These are phyloP conservation scores for Diddensiella transvaalensis DNA, from an alignment of 805 yeast species.

Conservation along the genomic window DNA sequence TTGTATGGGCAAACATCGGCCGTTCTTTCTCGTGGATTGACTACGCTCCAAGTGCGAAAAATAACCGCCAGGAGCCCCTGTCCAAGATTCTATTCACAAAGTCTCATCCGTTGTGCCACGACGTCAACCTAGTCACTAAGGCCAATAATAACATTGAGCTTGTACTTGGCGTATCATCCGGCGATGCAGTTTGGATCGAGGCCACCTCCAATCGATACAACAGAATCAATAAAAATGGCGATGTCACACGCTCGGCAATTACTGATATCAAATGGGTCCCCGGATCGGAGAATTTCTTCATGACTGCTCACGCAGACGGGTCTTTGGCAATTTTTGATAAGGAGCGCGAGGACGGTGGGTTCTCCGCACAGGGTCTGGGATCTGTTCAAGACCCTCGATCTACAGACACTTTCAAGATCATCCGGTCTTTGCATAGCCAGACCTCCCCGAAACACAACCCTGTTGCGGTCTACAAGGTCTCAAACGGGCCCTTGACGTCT, in stretches of 20 bases:
- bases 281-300: constrained; percentile 40
- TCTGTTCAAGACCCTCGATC: constrained; percentile 21
- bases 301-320: constrained; percentile 64
- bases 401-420: constrained; percentile 21
- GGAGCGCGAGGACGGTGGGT: constrained; percentile 43
- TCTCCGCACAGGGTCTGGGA: constrained; percentile 16
- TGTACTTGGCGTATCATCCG: constrained; percentile 59
- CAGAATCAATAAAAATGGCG: constrained; percentile 51
- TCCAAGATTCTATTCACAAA: constrained; percentile 36
- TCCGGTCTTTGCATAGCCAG: constrained; percentile 13
- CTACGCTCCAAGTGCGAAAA: constrained; percentile 14
- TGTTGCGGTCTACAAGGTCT: constrained; percentile 60
- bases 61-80: constrained; percentile 35
- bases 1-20: constrained; percentile 35
- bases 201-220: constrained; percentile 46
- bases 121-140: constrained; percentile 33
- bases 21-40: constrained; percentile 36
- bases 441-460: constrained; percentile 37
- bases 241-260: constrained; percentile 41
- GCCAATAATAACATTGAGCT: constrained; percentile 42
- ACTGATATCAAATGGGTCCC: constrained; percentile 48
- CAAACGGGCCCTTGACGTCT: constrained; percentile 54
- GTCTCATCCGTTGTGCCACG: constrained; percentile 40
- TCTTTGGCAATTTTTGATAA: constrained; percentile 51
- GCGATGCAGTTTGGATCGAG: constrained; percentile 64